These are phyloP conservation scores for Ambrosia hybrid DNA, from an alignment of 140 eudicot genomes.

Conservation along the genomic window DNA sequence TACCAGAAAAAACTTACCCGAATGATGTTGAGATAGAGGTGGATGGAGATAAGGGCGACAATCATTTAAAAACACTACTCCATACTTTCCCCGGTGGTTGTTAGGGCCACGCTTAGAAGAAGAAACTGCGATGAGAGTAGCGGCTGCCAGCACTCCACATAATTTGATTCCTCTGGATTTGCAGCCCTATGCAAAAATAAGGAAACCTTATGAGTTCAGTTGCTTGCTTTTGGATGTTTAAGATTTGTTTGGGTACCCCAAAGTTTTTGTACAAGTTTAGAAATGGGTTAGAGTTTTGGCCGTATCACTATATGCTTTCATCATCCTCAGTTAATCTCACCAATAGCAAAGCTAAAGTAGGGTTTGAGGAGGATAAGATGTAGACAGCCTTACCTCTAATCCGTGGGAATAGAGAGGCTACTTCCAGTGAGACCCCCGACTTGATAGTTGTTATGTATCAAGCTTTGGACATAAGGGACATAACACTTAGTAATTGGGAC, in stretches of 20 bases:
- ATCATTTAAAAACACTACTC: constrained; percentile 53
- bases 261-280: neutral
- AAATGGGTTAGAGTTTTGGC: neutral
- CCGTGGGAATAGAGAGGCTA: no score
- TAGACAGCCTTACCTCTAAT: no score
- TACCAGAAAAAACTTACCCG: constrained; percentile 30
- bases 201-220: neutral
- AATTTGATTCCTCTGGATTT: constrained; percentile 56
- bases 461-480: no score
- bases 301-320: no score
- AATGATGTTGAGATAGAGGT: constrained; percentile 44
- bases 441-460: no score
- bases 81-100: constrained; percentile 41
- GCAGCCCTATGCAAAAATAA: constrained; percentile 38
- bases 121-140: constrained; percentile 46
- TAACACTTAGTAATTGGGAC: no score
- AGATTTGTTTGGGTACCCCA: neutral
- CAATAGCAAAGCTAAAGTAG: no score
- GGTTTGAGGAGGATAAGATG: no score
- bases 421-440: no score
- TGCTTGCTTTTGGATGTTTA: neutral
- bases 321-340: no score
- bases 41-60: constrained; percentile 57
- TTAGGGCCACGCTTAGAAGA: constrained; percentile 27
- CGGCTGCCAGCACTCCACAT: constrained; percentile 53